Base-by-base conservation (phyloP, 2,329 filamentous ascomycete species). In the Trichocomaceae sp. region DNA sequence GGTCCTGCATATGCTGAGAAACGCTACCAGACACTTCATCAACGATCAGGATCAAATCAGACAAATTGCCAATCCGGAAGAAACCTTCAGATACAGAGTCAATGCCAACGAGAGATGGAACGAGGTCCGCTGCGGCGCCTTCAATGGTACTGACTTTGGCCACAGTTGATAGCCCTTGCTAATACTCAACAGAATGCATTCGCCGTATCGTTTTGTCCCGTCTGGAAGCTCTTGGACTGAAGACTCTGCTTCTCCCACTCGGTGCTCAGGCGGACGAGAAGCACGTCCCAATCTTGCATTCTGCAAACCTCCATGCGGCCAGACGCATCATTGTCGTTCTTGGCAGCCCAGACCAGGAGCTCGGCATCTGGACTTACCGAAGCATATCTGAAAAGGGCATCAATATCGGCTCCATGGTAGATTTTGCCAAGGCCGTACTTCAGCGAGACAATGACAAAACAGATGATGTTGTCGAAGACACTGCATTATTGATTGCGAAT, bases 101-200 rank as follows among this genome's bases (percentile, higher is more conserved):
- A 86, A 81, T 66, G 84, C 82, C 62, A 90, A 90, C 69, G 76
- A 81, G n/a, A 84, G 90, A 37, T 79, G 86, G 72, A 96, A 96
- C 68, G 80, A 86, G 41, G 77, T 86, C 19, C 88, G 90, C 63
- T 80, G 85, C 17, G 87, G 87, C 60, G 78, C 84, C 39, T 83
- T 95, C 71, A 86, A 95, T 63, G 72, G 89, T 88, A 68, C 61
- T 42, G 13, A 3, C 22, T 29, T 48, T n/a, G 13, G 13, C 42
- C 45, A 39, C 42, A 45, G 12, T 26, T 9, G 44, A 23, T 23
- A 23, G 44, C 15, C 8, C 41, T 23, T 35, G 47, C 29, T 56
- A 23, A 41, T n/a, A 13, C 4, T 17, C 13, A 10, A 35, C 45
- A 90, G 87, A 74, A 44, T 87, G 85, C 51, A 72, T 87, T 54